These are phyloP conservation scores for Gamsiella multidivaricata DNA, from an alignment of 192 early-diverging fungal genomes.

Conservation along the genomic window DNA sequence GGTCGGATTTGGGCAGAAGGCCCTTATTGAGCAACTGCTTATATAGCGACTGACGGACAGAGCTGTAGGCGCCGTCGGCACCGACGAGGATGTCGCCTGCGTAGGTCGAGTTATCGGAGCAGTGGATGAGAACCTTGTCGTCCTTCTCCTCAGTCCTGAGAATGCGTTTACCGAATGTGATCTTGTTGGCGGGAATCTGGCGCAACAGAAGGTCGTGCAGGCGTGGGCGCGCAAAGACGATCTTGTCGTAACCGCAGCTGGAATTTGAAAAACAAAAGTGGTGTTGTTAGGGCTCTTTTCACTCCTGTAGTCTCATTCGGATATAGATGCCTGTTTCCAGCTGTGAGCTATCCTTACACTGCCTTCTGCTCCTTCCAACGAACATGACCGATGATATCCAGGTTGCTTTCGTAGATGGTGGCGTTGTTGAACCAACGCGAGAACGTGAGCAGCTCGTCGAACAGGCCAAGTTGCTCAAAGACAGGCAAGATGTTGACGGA, in stretches of 20 bases:
- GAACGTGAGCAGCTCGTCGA: slow-evolving; percentile 17
- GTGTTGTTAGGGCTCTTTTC: background rate
- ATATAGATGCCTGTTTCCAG: background rate
- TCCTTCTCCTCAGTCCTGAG: slow-evolving; percentile 15
- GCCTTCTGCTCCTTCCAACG: slow-evolving; percentile 11
- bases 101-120: slow-evolving; percentile 20
- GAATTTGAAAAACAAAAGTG: background rate
- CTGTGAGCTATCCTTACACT: slow-evolving; percentile 6
- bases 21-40: background rate
- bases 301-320: background rate
- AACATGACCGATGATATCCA: slow-evolving; percentile 16
- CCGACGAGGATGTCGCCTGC: slow-evolving; percentile 36
- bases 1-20: slow-evolving; percentile 5
- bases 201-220: slow-evolving; percentile 22
- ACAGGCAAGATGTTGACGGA: slow-evolving; percentile 30
- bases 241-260: slow-evolving; percentile 30
- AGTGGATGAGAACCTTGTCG: slow-evolving; percentile 25
- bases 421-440: slow-evolving; percentile 8
- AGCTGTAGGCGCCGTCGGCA: slow-evolving; percentile 32
- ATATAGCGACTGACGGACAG: slow-evolving; percentile 31
- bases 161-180: slow-evolving; percentile 15
- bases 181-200: slow-evolving; percentile 21
- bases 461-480: slow-evolving; percentile 29
- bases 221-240: slow-evolving; percentile 19
- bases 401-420: background rate